Base-by-base conservation (phyloP, 2,329 filamentous ascomycete genomes). In the Bipolaris zeicola region DNA sequence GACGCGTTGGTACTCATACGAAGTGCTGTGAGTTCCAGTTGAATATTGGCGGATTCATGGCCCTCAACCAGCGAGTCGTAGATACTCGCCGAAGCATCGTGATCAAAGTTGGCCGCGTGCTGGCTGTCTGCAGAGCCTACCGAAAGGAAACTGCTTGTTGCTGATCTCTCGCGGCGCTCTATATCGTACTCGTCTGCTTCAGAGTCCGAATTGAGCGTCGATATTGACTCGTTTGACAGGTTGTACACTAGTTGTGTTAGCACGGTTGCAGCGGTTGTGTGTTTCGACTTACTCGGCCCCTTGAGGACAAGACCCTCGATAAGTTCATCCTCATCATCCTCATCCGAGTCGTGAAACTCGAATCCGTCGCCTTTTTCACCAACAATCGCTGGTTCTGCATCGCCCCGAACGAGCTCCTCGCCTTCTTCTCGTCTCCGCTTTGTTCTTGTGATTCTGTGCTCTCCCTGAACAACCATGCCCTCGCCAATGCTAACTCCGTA, bases 11-110 rank as follows among this genome's bases (percentile, higher is more conserved):
- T 91, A 52, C 89, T 89, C 75, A 99, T 91, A 10, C 94, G 89
- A n/a, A 98, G 82, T 44, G 92, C 91, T 81, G 93, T 96, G 61
- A 99, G 90, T 74, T 99, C 95, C 33, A 98, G 85, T 73, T 94
- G 92, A 69, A 96, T 93, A 62, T 96, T 95, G 72, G 96, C 91
- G 10, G 87, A 85, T 13, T 86, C 85, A 47, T 86, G 81, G 20
- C 88, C 89, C 58, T 87, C 85, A 49, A 89, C 88, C 39, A 98
- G 82, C 22, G 92, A 90, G 69, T 97, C 93, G 60, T 93, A 84
- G n/a, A 98, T 85, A 58, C 91, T 94, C 62, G 88, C 83, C 3
- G 94, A 90, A 24, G 94, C 94, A 70, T 97, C 94, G 59, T 89
- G 83, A 73, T 96, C 91, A 83, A 98, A 98, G 55, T 87, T 82